A percentile compares a stretch with the other conserved stretches of the same genome.
Evolutionary conservation across 805 yeast genomes (phyloP).

Genomic region (Candida nanaspora): DNA sequence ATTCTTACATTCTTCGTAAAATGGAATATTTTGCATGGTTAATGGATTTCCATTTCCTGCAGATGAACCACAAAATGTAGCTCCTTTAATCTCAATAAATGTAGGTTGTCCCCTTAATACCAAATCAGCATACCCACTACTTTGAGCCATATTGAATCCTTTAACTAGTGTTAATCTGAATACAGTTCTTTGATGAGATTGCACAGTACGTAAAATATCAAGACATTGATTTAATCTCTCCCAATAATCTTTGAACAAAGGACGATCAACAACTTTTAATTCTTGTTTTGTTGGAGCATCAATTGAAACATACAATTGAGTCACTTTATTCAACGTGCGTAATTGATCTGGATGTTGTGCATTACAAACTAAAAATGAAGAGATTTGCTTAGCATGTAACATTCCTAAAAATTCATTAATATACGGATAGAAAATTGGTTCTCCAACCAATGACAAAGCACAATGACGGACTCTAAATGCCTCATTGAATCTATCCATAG

Average conservation of each 20-base stretch:
- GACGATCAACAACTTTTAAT: slow-evolving; percentile 79
- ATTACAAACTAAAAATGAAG: slow-evolving; percentile 86
- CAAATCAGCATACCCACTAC: slow-evolving; percentile 78
- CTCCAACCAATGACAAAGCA: slow-evolving; percentile 89
- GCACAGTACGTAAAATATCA: slow-evolving; percentile 67
- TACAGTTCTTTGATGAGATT: slow-evolving; percentile 81
- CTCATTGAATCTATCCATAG: slow-evolving; percentile 82
- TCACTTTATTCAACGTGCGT: slow-evolving; percentile 61
- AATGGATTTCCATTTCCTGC: slow-evolving; percentile 77
- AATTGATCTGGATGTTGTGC: slow-evolving; percentile 93
- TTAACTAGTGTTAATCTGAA: slow-evolving; percentile 86
- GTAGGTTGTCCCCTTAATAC: slow-evolving; percentile 78
- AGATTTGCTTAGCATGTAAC: slow-evolving; percentile 73
- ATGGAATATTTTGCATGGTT: slow-evolving; percentile 94
- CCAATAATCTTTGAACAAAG: slow-evolving; percentile 88
- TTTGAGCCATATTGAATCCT: slow-evolving; percentile 83
- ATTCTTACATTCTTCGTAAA: slow-evolving; percentile 78
- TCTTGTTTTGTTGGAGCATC: slow-evolving; percentile 87
- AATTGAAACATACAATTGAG: slow-evolving; percentile 87
- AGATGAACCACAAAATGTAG: slow-evolving; percentile 91
- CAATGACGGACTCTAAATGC: slow-evolving; percentile 88
- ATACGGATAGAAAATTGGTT: slow-evolving; percentile 89
- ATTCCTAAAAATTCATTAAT: slow-evolving; percentile 77
- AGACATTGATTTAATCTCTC: slow-evolving; percentile 76
- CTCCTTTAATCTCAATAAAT: slow-evolving; percentile 89